Percentiles rank a stretch among this genome's conserved stretches.
These are phyloP conservation scores for Saccharomycopsis sp. DNA, from an alignment of 805 yeast genomes.

Conservation along the genomic window DNA sequence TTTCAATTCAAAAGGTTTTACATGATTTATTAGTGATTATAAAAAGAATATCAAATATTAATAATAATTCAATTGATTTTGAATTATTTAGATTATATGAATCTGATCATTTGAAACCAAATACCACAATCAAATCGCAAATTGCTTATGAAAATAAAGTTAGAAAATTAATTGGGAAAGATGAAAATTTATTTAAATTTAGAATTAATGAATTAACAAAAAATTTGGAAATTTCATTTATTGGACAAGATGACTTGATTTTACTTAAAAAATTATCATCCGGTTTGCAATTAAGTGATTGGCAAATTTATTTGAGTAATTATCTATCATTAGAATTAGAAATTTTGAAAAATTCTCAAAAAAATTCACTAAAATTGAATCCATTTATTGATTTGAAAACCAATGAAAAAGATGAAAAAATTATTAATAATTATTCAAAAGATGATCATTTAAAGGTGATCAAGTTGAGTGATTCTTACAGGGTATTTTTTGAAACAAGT, in stretches of 20 bases:
- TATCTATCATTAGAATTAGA: slow-evolving; percentile 4
- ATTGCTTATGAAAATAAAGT: slow-evolving; percentile 82
- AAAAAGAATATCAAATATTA: not conserved
- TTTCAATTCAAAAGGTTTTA: slow-evolving; percentile 87
- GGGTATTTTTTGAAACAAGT: no score
- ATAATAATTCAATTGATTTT: slow-evolving; percentile 32
- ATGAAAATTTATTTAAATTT: slow-evolving; percentile 88
- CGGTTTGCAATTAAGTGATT: slow-evolving; percentile 46
- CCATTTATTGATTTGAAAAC: slow-evolving; percentile 1
- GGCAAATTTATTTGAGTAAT: slow-evolving; percentile 6
- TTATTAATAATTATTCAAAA: not conserved
- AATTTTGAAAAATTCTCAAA: not conserved
- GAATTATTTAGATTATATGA: slow-evolving; percentile 76
- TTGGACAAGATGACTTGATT: slow-evolving; percentile 82
- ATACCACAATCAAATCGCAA: slow-evolving; percentile 69
- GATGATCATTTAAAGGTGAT: no score
- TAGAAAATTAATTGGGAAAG: slow-evolving; percentile 66
- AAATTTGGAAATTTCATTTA: slow-evolving; percentile 64
- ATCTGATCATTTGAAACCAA: slow-evolving; percentile 41
- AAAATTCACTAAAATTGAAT: not conserved
- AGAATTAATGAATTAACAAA: slow-evolving; percentile 45
- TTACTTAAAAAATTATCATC: slow-evolving; percentile 55
- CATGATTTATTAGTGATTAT: slow-evolving; percentile 45
- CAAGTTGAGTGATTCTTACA: no score
- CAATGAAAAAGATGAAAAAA: not conserved